Percentiles rank a stretch among this genome's conserved stretches.
These are phyloP conservation scores for Claviceps lovelessii DNA, from an alignment of 2,329 filamentous ascomycete genomes.

Conservation along the genomic window DNA sequence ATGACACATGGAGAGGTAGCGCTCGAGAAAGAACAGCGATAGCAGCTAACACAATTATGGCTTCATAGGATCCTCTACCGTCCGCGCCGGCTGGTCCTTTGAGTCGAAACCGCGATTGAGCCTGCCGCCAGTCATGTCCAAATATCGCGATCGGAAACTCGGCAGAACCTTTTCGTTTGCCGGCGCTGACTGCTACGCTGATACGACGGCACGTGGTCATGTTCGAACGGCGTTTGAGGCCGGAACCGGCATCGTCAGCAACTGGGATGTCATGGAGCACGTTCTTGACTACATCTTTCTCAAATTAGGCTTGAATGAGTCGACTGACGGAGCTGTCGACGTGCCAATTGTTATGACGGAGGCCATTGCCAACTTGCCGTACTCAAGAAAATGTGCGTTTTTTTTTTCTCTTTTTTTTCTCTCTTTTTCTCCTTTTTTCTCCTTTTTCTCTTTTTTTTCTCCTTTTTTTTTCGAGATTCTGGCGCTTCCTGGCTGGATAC, in stretches of 20 bases:
- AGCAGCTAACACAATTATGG: background rate
- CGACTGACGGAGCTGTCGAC: constrained; percentile 55
- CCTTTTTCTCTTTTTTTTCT: background rate
- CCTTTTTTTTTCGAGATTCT: too few species aligned
- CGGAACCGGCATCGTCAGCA: constrained; percentile 80
- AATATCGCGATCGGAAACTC: constrained; percentile 87
- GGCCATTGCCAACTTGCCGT: constrained; percentile 77
- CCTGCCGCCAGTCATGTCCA: constrained; percentile 81
- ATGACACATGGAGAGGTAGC: background rate
- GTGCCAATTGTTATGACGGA: constrained; percentile 91
- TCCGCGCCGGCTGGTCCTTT: constrained; percentile 94
- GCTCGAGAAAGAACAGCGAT: background rate
- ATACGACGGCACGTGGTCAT: constrained; percentile 83
- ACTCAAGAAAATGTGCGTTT: constrained; percentile 68
- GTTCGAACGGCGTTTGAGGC: constrained; percentile 83
- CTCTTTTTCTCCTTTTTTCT: background rate
- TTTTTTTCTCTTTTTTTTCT: background rate
- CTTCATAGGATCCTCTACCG: constrained; percentile 59
- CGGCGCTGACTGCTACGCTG: constrained; percentile 83
- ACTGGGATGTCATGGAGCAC: constrained; percentile 97
- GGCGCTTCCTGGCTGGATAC: too few species aligned
- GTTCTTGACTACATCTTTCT: constrained; percentile 88
- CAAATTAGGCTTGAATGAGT: constrained; percentile 74
- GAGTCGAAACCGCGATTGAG: constrained; percentile 67
- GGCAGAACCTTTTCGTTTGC: constrained; percentile 87